Base-by-base conservation (phyloP, 305 asterid genomes). In the Fraxinus sp. region DNA sequence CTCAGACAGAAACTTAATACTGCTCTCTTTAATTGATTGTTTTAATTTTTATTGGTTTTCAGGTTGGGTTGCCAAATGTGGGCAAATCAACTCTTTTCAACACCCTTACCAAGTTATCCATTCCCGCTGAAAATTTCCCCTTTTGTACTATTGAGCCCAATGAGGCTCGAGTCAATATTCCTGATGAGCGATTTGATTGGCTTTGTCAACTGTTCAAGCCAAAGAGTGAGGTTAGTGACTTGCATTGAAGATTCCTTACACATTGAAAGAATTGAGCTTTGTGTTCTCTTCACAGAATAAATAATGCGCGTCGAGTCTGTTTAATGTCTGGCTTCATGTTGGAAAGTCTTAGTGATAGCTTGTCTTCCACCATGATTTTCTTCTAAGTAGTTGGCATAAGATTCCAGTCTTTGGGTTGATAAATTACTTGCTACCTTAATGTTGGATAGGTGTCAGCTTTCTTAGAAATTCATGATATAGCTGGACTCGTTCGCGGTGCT, bases 101-200 rank as follows among this genome's bases (percentile, higher is more conserved):
- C 91, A 96, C 99, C 2, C 98, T 96, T 59, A 96, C 98, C 77
- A 96, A 96, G 93, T 77, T 96, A 84, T 90, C 98, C 68, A 96
- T 96, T 80, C 98, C 99, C 1, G 99, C 99, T 28, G 99, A 96
- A 81, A 94, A 96, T 91, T 96, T 96, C 59, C 98, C 99, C 0
- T 96, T 96, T 84, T 96, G 99, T 87, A 96, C 99, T 80, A 94
- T 96, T 72, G 98, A 96, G 91, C 99, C 99, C 82, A 96, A 94
- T 74, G 99, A 96, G 88, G 99, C 99, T 77, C 89, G 99, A 39
- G 98, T 96, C 37, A 85, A 94, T 79, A 79, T 96, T 82, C 99
- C 99, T 1, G 98, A 96, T 83, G 98, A 96, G 89, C 87, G 99
- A 79, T 96, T 96, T 84, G 97, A 96, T 28, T 96, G 98, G 99